These are phyloP conservation scores for Boletus rex-veris DNA, from an alignment of 768 basidiomycete species.

Conservation along the genomic window DNA sequence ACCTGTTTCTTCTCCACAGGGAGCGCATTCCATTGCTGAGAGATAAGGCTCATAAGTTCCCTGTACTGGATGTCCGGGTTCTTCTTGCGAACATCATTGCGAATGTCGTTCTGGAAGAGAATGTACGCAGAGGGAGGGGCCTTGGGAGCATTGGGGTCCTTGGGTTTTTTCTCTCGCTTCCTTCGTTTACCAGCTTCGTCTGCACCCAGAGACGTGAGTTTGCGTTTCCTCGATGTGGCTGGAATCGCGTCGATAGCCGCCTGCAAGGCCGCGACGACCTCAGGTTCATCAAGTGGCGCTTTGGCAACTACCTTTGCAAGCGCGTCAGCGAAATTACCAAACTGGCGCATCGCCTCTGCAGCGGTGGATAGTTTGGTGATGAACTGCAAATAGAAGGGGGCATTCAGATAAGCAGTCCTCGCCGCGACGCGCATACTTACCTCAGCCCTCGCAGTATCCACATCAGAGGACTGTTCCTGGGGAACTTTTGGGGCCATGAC, in stretches of 20 bases:
- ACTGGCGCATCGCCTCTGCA: slow-evolving; percentile 61
- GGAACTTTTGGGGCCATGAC: slow-evolving; percentile 25
- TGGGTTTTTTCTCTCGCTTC: slow-evolving; percentile 53
- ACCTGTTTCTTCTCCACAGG: slow-evolving; percentile 70
- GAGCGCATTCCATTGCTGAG: slow-evolving; percentile 72
- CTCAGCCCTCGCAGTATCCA: slow-evolving; percentile 29
- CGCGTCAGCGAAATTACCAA: slow-evolving; percentile 56
- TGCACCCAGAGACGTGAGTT: slow-evolving; percentile 32
- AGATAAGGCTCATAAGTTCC: slow-evolving; percentile 70
- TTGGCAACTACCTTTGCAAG: slow-evolving; percentile 51
- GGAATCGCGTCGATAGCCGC: slow-evolving; percentile 31
- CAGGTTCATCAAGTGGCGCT: slow-evolving; percentile 32
- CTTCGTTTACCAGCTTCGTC: slow-evolving; percentile 37
- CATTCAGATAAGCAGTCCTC: slow-evolving; percentile 16
- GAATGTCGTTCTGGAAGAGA: slow-evolving; percentile 89
- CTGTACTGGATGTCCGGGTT: slow-evolving; percentile 64
- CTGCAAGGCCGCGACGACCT: slow-evolving; percentile 28
- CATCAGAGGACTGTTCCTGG: slow-evolving; percentile 26
- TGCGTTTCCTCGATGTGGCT: slow-evolving; percentile 49
- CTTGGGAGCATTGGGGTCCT: slow-evolving; percentile 93
- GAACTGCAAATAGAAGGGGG: slow-evolving; percentile 42
- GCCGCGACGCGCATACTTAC: slow-evolving; percentile 20
- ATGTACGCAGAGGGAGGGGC: slow-evolving; percentile 91
- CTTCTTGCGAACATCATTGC: slow-evolving; percentile 63
- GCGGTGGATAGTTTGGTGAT: slow-evolving; percentile 50